Evolutionary conservation across 1,284 basidiomycete genomes (phyloP), one percentile per base, ranked within the genome.

Genomic region (Bondarzewia mesenterica): DNA sequence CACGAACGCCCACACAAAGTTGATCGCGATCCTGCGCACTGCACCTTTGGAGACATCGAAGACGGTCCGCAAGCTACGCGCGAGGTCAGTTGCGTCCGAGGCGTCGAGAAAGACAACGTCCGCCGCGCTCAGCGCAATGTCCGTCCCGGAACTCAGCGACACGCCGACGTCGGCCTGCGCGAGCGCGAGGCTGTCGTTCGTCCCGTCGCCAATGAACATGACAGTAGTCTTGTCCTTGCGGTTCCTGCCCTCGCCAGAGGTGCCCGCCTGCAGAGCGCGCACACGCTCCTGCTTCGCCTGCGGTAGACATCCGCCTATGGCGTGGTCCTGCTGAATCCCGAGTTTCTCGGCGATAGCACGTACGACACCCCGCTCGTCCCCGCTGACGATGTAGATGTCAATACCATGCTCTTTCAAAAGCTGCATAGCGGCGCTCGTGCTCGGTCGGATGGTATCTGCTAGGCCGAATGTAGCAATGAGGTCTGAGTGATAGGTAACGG

Each of bases 171-270:
- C 73, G 0, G 77, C 75, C 43, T 72, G 70, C 0, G 75, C 70
- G 35, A 79, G 68, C 3, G 77, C 77, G 7, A 74, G 67, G 7
- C 71, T 66, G 59, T 79, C 77, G 59, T 79, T 79, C 26, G 73
- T 69, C 8, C 75, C 75, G 55, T 79, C 76, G 5, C 69, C 67
- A 38, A 70, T 61, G 60, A 74, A 73, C 42, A 68, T 58, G 2
- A 72, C 71, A 21, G 54, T 57, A n/a, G 32, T 35, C 32, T 35
- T 35, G 38, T 10, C 38, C 10, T 40, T 40, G 12, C 12, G 14
- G 10, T 8, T 18, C 38, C 38, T 22, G 16, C 38, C 38, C 27
- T 47, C 52, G 5, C 47, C 52, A 39, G 50, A 46, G 23, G 60
- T 57, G 22, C 46, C 46, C 6, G 51, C 55, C 39, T 65, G 57